These are phyloP conservation scores for Pyrenula aspistea DNA, from an alignment of 495 filamentous ascomycete species.

Conservation along the genomic window DNA sequence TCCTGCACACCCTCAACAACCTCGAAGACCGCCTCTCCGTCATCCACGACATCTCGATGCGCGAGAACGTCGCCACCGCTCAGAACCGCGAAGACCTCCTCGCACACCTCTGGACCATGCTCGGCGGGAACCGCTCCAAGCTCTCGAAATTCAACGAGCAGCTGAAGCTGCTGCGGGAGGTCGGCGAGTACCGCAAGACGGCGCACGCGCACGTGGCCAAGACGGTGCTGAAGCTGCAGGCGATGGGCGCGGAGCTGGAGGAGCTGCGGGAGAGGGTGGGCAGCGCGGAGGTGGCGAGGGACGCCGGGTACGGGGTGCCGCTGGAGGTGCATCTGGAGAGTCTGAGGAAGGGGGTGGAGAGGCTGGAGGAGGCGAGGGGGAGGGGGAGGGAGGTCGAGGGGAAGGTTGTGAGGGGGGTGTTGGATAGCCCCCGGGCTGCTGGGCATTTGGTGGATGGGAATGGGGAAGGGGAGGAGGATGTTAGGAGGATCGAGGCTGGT, in stretches of 20 bases:
- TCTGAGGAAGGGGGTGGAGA: conserved; percentile 53
- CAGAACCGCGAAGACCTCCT: conserved; percentile 46
- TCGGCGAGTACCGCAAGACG: conserved; percentile 43
- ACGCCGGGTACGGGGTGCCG: conserved; percentile 36
- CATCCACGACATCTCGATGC: conserved; percentile 51
- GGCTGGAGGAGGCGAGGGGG: conserved; percentile 44
- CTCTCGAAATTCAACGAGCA: conserved; percentile 45
- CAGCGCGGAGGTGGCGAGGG: conserved; percentile 40
- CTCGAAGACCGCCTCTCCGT: conserved; percentile 51
- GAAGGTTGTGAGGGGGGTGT: conserved; percentile 36
- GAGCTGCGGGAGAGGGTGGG: conserved; percentile 55
- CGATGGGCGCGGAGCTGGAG: conserved; percentile 52
- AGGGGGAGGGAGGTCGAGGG: conserved; percentile 44
- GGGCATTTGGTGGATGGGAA: conserved; percentile 6
- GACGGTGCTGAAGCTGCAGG: conserved; percentile 51
- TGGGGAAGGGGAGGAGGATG: not conserved
- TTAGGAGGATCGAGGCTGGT: not conserved
- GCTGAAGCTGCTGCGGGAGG: conserved; percentile 42
- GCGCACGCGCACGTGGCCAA: conserved; percentile 46
- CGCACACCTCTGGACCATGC: conserved; percentile 52
- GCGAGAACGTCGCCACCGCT: conserved; percentile 34
- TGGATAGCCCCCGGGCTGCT: conserved; percentile 26
- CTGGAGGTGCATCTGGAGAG: conserved; percentile 57
- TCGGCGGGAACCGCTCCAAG: conserved; percentile 48
- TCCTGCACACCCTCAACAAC: conserved; percentile 42